Evolutionary conservation across 2,329 filamentous ascomycete genomes (phyloP).

Genomic region (Cladosporium sp.): DNA sequence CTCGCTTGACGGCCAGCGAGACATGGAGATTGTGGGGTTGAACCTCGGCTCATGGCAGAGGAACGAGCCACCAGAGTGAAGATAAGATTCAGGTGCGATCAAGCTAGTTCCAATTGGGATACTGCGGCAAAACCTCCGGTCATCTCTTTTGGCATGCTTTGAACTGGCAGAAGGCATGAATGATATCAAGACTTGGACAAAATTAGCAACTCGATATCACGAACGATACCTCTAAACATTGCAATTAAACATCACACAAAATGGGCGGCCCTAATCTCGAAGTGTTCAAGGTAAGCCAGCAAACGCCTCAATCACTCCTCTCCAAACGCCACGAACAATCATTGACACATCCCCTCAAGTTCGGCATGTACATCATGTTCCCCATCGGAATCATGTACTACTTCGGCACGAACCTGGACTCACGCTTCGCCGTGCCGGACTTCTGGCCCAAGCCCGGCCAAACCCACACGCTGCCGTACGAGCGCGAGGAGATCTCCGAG

Average conservation of each 20-base stretch:
- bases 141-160: neutral
- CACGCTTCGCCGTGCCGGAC: conserved; percentile 78
- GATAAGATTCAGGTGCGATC: too few species aligned
- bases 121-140: conserved; percentile 6
- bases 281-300: conserved; percentile 74
- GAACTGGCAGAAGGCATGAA: neutral
- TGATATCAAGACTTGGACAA: neutral
- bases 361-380: conserved; percentile 98
- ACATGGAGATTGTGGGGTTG: neutral
- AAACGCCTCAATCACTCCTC: neutral
- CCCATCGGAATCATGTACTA: conserved; percentile 99
- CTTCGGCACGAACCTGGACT: conserved; percentile 96
- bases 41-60: conserved; percentile 1
- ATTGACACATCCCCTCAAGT: conserved; percentile 54
- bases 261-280: conserved; percentile 88
- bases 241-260: conserved; percentile 22
- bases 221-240: too few species aligned
- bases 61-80: too few species aligned
- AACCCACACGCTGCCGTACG: conserved; percentile 70
- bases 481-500: conserved; percentile 74
- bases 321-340: neutral
- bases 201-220: too few species aligned
- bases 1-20: neutral
- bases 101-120: neutral
- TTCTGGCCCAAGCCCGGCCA: conserved; percentile 89